Percentiles rank a stretch among this genome's conserved stretches.
Evolutionary conservation across 208 protist genomes (phyloP).

Genomic region (Crithidia expoeki): DNA sequence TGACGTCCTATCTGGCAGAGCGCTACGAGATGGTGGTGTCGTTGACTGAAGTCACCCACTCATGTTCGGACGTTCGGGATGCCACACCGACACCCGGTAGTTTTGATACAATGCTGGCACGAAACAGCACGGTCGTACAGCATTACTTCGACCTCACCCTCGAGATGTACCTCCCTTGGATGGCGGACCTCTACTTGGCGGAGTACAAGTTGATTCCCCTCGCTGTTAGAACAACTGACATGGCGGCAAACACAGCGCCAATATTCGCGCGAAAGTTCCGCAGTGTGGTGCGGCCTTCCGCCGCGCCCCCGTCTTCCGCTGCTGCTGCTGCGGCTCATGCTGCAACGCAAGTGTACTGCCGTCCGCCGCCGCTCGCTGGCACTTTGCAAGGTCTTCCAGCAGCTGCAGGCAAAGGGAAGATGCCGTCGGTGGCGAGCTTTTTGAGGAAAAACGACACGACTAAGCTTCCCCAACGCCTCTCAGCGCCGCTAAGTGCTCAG

Average conservation of each 20-base stretch:
- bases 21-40: slow-evolving; percentile 1
- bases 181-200: slow-evolving; percentile 7
- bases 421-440: slow-evolving; percentile 1
- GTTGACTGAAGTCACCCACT: neutral
- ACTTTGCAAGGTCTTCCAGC: neutral
- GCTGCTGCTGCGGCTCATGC: neutral
- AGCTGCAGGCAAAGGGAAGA: neutral
- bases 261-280: slow-evolving; percentile 3
- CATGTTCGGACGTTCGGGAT: neutral
- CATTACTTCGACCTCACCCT: slow-evolving; percentile 1
- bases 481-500: neutral
- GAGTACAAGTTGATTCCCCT: neutral
- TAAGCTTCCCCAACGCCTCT: neutral
- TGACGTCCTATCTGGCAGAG: slow-evolving; percentile 11
- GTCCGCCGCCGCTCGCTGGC: neutral
- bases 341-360: neutral
- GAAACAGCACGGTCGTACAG: neutral
- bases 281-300: neutral
- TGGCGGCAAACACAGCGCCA: neutral
- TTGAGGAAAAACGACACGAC: neutral
- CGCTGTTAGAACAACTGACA: neutral
- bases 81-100: neutral
- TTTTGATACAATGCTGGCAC: neutral
- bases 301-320: neutral
- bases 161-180: slow-evolving; percentile 11